Evolutionary conservation across 148 eudicot genomes (phyloP).

Genomic region (Chenopodium formosanum): DNA sequence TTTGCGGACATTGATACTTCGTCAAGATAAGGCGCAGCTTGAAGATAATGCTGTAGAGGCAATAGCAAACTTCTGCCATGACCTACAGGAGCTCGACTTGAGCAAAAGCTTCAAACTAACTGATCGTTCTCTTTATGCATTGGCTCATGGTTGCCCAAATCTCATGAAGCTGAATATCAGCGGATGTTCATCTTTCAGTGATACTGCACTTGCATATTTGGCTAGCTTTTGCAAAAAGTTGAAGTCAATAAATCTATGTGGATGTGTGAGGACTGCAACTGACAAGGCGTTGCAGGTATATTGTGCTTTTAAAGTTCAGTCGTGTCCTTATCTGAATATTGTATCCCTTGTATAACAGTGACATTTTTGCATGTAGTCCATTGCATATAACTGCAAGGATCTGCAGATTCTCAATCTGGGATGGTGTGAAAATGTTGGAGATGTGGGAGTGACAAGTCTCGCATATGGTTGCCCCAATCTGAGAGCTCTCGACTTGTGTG

Average conservation of each 20-base stretch:
- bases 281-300: conserved; percentile 84
- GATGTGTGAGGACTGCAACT: conserved; percentile 86
- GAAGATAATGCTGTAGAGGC: conserved; percentile 72
- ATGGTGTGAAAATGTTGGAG: conserved; percentile 92
- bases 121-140: conserved; percentile 73
- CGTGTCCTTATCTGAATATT: background rate
- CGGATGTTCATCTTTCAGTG: conserved; percentile 79
- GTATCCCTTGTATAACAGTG: background rate
- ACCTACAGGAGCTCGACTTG: conserved; percentile 79
- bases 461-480: conserved; percentile 90
- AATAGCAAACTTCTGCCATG: conserved; percentile 66
- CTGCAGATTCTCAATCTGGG: conserved; percentile 77
- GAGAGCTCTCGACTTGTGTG: conserved; percentile 87
- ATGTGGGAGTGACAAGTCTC: conserved; percentile 79
- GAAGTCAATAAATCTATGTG: conserved; percentile 77
- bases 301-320: background rate
- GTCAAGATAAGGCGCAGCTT: conserved; percentile 89
- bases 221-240: conserved; percentile 63
- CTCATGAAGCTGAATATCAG: conserved; percentile 81
- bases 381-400: conserved; percentile 76
- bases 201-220: conserved; percentile 62
- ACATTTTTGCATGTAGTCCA: conserved; percentile 49
- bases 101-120: conserved; percentile 91
- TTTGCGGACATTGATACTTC: conserved; percentile 57
- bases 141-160: conserved; percentile 81